Evolutionary conservation across 2,329 filamentous ascomycete species (phyloP).

Genomic region (Arthrinium puccinioides): DNA sequence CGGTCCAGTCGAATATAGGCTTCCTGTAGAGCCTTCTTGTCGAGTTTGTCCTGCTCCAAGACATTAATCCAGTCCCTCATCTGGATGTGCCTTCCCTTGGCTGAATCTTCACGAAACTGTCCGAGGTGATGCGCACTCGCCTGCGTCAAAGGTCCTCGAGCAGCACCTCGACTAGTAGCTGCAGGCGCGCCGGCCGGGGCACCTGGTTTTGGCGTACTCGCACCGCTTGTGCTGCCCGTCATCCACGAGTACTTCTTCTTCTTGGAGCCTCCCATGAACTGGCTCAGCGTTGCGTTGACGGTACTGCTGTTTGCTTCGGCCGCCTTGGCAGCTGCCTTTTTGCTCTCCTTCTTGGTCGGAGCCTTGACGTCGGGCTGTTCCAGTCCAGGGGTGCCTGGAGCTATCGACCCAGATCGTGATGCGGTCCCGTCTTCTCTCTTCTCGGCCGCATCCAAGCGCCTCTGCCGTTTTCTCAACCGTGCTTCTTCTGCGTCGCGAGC

Average conservation of each 20-base stretch:
- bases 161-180: slow-evolving; percentile 25
- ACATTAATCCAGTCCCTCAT: slow-evolving; percentile 74
- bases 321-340: slow-evolving; percentile 66
- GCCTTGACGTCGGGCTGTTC: slow-evolving; percentile 58
- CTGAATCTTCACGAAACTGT: slow-evolving; percentile 70
- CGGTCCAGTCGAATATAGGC: slow-evolving; percentile 47
- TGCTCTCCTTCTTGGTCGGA: slow-evolving; percentile 78
- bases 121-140: slow-evolving; percentile 59
- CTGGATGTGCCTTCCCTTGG: slow-evolving; percentile 73
- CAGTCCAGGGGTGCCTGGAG: slow-evolving; percentile 55
- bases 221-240: slow-evolving; percentile 43
- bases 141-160: slow-evolving; percentile 37
- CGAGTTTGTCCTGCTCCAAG: slow-evolving; percentile 70
- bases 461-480: slow-evolving; percentile 59
- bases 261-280: slow-evolving; percentile 58
- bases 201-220: slow-evolving; percentile 39
- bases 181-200: slow-evolving; percentile 26
- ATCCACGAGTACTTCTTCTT: slow-evolving; percentile 73
- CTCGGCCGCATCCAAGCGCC: slow-evolving; percentile 40
- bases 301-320: slow-evolving; percentile 74
- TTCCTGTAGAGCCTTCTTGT: slow-evolving; percentile 53
- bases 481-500: slow-evolving; percentile 70
- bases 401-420: slow-evolving; percentile 48
- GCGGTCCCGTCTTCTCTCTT: slow-evolving; percentile 36
- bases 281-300: slow-evolving; percentile 75